Percentiles rank a stretch among this genome's conserved stretches.
Conservation (phyloP, 257 asterid species). For the Fraxinus excelsior region DNA sequence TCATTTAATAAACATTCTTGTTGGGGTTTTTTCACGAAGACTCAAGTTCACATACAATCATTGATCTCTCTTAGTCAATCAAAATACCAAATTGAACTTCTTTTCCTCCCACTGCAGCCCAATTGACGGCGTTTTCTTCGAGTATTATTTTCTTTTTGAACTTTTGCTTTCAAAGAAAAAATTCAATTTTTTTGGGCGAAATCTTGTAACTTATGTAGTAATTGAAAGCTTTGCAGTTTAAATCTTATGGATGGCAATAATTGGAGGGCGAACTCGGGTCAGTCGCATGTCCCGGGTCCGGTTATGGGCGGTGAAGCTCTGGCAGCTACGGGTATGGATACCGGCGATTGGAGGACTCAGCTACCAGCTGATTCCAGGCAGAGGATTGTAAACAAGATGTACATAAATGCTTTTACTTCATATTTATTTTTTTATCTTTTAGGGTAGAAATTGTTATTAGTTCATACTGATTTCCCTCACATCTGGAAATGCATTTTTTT, state of each 20-base stretch:
- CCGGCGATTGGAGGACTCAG: slow-evolving; percentile 75
- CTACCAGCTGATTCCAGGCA: slow-evolving; percentile 64
- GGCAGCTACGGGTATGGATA: slow-evolving; percentile 52
- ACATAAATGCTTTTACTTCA: background rate
- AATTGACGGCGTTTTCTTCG: background rate
- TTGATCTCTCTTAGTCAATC: no score
- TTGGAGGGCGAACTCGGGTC: slow-evolving; percentile 67
- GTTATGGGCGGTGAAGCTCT: slow-evolving; percentile 45
- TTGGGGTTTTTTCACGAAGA: no score
- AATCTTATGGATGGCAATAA: slow-evolving; percentile 53
- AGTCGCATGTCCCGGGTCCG: slow-evolving; percentile 55
- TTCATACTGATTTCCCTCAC: background rate
- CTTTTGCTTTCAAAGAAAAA: background rate
- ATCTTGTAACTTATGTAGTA: background rate
- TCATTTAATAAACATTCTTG: no score
- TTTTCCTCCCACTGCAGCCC: no score
- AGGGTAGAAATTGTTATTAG: background rate
- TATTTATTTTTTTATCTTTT: background rate
- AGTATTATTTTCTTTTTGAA: background rate
- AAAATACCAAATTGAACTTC: no score
- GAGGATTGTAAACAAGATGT: slow-evolving; percentile 75
- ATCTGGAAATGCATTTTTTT: background rate
- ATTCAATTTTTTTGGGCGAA: background rate
- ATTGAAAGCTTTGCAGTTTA: background rate
- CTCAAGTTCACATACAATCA: no score